Percentiles rank a stretch among this genome's conserved stretches.
Evolutionary conservation across 192 early-diverging fungal species (phyloP).

Genomic region (Radiomyces spectabilis): DNA sequence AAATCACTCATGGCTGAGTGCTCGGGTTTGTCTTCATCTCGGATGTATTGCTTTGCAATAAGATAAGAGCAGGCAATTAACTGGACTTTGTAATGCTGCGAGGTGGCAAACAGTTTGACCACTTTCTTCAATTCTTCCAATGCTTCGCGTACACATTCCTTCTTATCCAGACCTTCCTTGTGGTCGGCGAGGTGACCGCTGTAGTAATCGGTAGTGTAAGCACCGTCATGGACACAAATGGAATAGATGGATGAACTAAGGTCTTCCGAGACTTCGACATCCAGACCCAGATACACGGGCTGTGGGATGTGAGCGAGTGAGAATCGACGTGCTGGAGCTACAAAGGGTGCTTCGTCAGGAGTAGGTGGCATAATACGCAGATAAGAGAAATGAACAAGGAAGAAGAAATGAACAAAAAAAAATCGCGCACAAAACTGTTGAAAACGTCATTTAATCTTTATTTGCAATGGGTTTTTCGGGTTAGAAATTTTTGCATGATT

Average conservation of each 20-base stretch:
- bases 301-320: conserved; percentile 28
- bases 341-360: background rate
- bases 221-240: conserved; percentile 67
- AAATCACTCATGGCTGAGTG: conserved; percentile 42
- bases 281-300: conserved; percentile 45
- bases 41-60: background rate
- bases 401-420: too few species aligned
- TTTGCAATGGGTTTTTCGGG: too few species aligned
- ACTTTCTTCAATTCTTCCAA: conserved; percentile 44
- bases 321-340: conserved; percentile 8
- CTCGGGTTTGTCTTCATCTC: conserved; percentile 31
- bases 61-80: conserved; percentile 45
- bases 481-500: too few species aligned
- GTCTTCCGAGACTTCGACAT: conserved; percentile 26
- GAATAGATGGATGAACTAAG: conserved; percentile 40
- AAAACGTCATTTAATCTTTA: too few species aligned
- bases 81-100: conserved; percentile 62
- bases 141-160: conserved; percentile 27
- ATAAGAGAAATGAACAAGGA: background rate
- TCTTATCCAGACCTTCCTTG: background rate
- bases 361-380: background rate
- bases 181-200: conserved; percentile 28
- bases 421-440: too few species aligned
- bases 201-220: conserved; percentile 54
- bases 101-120: conserved; percentile 42